Percentiles rank a stretch among this genome's conserved stretches.
phyloP scores from a whole-genome alignment of 179 eudicot genomes.

The Carnegiea gigantea region DNA sequence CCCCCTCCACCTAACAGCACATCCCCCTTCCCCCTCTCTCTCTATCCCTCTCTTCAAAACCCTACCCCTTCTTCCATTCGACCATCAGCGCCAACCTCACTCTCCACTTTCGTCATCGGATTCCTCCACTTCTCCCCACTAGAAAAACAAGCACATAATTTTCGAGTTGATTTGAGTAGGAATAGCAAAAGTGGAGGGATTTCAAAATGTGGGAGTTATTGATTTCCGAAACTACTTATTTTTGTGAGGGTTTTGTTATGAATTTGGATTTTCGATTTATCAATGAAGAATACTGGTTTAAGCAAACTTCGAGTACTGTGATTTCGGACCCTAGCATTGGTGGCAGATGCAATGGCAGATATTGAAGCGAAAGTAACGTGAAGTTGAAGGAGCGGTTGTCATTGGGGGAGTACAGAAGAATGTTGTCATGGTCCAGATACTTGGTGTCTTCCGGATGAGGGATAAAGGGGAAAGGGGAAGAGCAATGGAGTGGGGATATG shows the following conservation, averaged over 20 bases:
- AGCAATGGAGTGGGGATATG: conserved; percentile 96
- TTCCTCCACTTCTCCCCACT: too few species aligned
- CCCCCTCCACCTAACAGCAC: not conserved
- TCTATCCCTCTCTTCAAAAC: not conserved
- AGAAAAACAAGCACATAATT: not conserved
- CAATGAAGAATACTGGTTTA: conserved; percentile 81
- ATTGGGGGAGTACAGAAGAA: conserved; percentile 75
- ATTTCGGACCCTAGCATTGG: not conserved
- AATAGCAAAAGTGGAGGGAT: not conserved
- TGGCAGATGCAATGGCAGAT: not conserved
- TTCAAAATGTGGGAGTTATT: conserved; percentile 5
- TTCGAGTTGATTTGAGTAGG: not conserved
- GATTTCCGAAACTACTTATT: not conserved
- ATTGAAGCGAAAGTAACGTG: conserved; percentile 14
- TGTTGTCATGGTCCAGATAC: conserved; percentile 92
- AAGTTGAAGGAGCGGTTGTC: conserved; percentile 59
- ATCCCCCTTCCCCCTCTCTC: not conserved
- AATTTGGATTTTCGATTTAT: not conserved
- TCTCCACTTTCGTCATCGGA: too few species aligned
- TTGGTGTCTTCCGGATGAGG: conserved; percentile 80
- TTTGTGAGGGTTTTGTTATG: not conserved
- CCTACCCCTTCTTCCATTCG: conserved; percentile 6
- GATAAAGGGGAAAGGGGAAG: conserved; percentile 81
- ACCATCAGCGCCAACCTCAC: not conserved
- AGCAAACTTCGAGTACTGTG: conserved; percentile 41